Conservation (phyloP, 495 filamentous ascomycete genomes). For the Pyronema domesticum region DNA sequence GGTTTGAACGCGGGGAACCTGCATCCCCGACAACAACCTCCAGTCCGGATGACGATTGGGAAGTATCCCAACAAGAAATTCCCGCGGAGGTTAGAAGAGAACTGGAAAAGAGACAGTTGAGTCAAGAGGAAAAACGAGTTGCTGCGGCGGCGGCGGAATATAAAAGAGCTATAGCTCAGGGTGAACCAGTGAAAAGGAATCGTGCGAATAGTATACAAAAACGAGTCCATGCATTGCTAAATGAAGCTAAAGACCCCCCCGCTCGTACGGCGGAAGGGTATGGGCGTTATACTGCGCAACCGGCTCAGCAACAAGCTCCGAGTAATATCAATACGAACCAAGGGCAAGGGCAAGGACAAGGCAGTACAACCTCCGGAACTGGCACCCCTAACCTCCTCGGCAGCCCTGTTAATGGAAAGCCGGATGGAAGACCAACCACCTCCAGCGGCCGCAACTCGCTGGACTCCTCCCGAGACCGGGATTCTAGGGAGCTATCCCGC, state of each 20-base stretch:
- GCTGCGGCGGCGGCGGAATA: conserved; percentile 86
- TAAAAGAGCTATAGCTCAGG: conserved; percentile 48
- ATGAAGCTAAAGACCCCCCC: conserved; percentile 43
- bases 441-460: no score
- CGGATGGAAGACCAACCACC: no score
- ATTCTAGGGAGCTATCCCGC: no score
- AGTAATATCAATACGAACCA: no score
- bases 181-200: conserved; percentile 33
- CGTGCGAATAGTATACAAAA: conserved; percentile 73
- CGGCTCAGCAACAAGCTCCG: conserved; percentile 9
- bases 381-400: no score
- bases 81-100: conserved; percentile 82
- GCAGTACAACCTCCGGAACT: no score
- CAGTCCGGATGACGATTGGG: conserved; percentile 48
- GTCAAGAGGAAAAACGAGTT: conserved; percentile 82
- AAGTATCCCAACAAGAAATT: conserved; percentile 46
- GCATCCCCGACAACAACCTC: conserved; percentile 39
- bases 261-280: conserved; percentile 74
- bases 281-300: conserved; percentile 55
- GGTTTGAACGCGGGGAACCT: conserved; percentile 48
- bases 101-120: conserved; percentile 65
- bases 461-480: no score
- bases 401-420: no score
- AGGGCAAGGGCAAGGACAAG: no score
- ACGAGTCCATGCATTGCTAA: conserved; percentile 70